Evolutionary conservation across 148 eudicot species (phyloP).

Genomic region (Limonium bicolor): DNA sequence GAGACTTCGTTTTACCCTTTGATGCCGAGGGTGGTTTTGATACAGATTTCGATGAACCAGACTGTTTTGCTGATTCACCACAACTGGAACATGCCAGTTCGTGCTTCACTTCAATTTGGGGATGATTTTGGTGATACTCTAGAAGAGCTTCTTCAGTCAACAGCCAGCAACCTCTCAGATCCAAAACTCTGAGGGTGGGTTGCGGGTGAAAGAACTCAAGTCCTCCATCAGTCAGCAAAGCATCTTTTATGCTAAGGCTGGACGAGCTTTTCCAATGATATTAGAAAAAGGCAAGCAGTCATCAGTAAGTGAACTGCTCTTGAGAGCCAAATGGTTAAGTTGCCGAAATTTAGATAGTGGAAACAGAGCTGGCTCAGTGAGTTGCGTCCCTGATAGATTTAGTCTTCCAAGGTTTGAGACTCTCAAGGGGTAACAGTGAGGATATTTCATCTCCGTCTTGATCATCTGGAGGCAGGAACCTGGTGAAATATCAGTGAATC

Average conservation of each 20-base stretch:
- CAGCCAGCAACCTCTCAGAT: slow-evolving; percentile 61
- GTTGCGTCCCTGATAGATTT: slow-evolving; percentile 37
- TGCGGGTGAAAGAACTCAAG: slow-evolving; percentile 51
- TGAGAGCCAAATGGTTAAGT: slow-evolving; percentile 37
- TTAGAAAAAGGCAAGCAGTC: slow-evolving; percentile 44
- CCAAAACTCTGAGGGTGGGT: slow-evolving; percentile 21
- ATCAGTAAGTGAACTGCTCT: slow-evolving; percentile 33
- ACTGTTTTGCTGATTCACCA: too few species aligned
- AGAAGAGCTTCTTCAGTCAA: slow-evolving; percentile 42
- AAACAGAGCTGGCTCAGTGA: slow-evolving; percentile 39
- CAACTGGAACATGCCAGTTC: slow-evolving; percentile 16
- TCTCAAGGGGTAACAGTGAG: slow-evolving; percentile 43
- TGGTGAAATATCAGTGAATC: slow-evolving; percentile 9
- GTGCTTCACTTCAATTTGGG: slow-evolving; percentile 45
- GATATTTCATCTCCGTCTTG: slow-evolving; percentile 19
- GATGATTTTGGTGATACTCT: slow-evolving; percentile 30
- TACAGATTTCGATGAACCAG: too few species aligned
- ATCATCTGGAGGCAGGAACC: slow-evolving; percentile 27
- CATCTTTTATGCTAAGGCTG: slow-evolving; percentile 38
- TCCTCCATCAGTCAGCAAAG: slow-evolving; percentile 50
- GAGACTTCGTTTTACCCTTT: slow-evolving; percentile 21
- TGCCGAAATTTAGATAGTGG: slow-evolving; percentile 24
- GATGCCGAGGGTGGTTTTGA: too few species aligned
- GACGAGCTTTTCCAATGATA: slow-evolving; percentile 26
- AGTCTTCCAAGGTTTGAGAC: slow-evolving; percentile 36